Percentiles rank a stretch among this genome's conserved stretches.
phyloP scores from a whole-genome alignment of 371 early-diverging fungal genomes.

The Mortierella sp. region DNA sequence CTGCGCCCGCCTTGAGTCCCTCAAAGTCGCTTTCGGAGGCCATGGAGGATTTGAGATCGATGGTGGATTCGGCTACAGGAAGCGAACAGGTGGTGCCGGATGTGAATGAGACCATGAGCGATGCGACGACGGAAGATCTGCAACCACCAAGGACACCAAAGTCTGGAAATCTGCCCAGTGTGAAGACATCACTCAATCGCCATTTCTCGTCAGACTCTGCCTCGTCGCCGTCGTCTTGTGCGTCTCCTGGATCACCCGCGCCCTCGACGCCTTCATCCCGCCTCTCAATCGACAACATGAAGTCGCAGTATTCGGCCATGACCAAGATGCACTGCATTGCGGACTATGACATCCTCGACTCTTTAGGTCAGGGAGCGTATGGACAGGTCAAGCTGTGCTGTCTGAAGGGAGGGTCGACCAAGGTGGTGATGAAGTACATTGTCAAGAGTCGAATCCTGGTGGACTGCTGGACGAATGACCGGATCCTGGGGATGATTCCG shows the following conservation, averaged over 20 bases:
- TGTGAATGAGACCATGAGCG: background rate
- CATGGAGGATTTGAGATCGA: constrained; percentile 36
- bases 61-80: background rate
- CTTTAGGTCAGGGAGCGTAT: constrained; percentile 82
- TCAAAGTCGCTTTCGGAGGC: constrained; percentile 18
- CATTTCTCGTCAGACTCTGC: constrained; percentile 34
- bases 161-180: constrained; percentile 27
- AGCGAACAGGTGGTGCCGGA: constrained; percentile 48
- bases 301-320: constrained; percentile 59
- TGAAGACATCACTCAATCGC: constrained; percentile 45
- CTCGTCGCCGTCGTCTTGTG: constrained; percentile 39
- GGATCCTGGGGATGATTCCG: constrained; percentile 74
- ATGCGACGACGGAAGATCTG: background rate
- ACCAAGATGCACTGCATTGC: constrained; percentile 62
- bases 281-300: constrained; percentile 43
- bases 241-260: constrained; percentile 40
- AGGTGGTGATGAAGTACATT: constrained; percentile 83
- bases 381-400: constrained; percentile 70
- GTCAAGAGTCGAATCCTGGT: constrained; percentile 80
- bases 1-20: constrained; percentile 6
- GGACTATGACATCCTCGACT: constrained; percentile 73
- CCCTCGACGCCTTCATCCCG: constrained; percentile 45
- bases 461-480: constrained; percentile 80
- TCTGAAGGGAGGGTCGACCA: constrained; percentile 57
- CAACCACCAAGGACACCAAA: constrained; percentile 27